Percentiles rank a stretch among this genome's conserved stretches.
Evolutionary conservation across 208 protist genomes (phyloP).

Genomic region (Leishmania braziliensis): DNA sequence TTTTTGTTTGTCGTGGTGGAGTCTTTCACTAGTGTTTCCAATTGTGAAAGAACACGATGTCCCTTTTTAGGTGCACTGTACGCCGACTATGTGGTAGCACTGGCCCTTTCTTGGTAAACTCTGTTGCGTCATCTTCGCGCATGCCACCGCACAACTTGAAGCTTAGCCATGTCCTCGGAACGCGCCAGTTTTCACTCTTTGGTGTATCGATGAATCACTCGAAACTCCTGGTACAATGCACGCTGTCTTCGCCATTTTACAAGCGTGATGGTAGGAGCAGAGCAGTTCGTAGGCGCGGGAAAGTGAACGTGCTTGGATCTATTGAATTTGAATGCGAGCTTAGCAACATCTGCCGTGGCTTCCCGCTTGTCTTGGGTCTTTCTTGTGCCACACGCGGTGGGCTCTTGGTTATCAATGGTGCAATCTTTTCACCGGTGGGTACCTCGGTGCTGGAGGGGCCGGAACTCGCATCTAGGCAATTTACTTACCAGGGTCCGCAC

Average conservation of each 20-base stretch:
- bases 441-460: constrained; percentile 23
- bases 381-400: constrained; percentile 27
- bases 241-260: background rate
- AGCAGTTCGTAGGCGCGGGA: background rate
- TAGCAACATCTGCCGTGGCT: constrained; percentile 30
- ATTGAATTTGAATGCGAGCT: constrained; percentile 40
- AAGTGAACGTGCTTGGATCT: too few relatives aligned
- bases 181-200: constrained; percentile 4
- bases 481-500: constrained; percentile 50
- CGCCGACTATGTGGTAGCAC: background rate
- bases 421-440: constrained; percentile 24
- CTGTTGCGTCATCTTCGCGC: background rate
- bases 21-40: background rate
- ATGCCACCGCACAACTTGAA: constrained; percentile 6
- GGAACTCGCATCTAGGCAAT: constrained; percentile 19
- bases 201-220: background rate
- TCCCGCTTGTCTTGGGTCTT: constrained; percentile 28
- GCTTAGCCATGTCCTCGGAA: constrained; percentile 25
- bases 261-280: too few relatives aligned
- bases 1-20: background rate
- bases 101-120: background rate
- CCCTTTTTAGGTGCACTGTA: background rate
- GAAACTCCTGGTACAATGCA: constrained; percentile 6
- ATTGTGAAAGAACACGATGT: background rate
- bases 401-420: constrained; percentile 47